Conservation (phyloP, 2,329 filamentous ascomycete species). For the Hortaea sp. region DNA sequence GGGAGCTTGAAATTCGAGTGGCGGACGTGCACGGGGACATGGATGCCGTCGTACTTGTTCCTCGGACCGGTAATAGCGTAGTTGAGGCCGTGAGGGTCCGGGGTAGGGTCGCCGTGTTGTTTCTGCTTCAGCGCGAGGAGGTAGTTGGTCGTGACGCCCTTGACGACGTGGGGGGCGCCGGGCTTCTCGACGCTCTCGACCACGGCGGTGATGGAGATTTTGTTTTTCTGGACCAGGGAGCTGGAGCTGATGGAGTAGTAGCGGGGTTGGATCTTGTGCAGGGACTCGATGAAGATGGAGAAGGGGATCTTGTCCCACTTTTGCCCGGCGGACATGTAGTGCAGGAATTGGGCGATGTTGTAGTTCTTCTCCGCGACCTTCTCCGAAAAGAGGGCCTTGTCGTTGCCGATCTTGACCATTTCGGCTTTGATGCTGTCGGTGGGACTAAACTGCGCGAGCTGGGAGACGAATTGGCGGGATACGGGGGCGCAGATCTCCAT, state of each 20-base stretch:
- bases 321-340: constrained; percentile 60
- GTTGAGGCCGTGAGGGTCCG: constrained; percentile 71
- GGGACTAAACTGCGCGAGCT: constrained; percentile 80
- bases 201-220: constrained; percentile 89
- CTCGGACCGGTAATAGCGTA: constrained; percentile 83
- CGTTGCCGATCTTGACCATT: constrained; percentile 76
- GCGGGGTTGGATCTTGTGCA: constrained; percentile 90
- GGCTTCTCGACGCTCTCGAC: constrained; percentile 76
- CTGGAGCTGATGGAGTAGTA: constrained; percentile 99
- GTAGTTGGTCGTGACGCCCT: constrained; percentile 95
- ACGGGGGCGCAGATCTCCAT: constrained; percentile 93
- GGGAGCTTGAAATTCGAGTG: constrained; percentile 99
- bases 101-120: constrained; percentile 77
- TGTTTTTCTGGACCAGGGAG: constrained; percentile 84
- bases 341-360: constrained; percentile 81
- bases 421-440: constrained; percentile 76
- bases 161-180: constrained; percentile 68
- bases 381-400: constrained; percentile 91
- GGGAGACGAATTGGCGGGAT: constrained; percentile 87
- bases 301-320: constrained; percentile 82
- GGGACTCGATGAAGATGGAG: constrained; percentile 83
- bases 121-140: constrained; percentile 90
- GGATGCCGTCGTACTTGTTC: constrained; percentile 94
- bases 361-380: constrained; percentile 72
- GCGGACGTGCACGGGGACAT: constrained; percentile 88